Evolutionary conservation across 495 filamentous ascomycete genomes (phyloP), one percentile per base, ranked within the genome.

Genomic region (Elaphomyces granulatus): DNA sequence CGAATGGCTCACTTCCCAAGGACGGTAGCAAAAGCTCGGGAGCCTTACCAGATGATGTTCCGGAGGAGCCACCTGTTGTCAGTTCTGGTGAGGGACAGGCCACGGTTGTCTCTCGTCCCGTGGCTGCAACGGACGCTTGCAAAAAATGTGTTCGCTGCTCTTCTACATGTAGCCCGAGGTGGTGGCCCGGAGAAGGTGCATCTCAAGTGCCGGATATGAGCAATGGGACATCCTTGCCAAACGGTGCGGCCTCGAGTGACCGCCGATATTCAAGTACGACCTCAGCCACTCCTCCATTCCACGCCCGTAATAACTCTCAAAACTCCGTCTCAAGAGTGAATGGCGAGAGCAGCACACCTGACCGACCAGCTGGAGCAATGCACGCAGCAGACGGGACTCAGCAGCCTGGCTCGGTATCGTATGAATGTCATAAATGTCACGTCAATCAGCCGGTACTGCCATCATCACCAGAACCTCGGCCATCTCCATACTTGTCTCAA

Each of bases 391-490:
- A 28, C 23, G 23, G 6, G 6, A 12, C 34, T 21, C 15, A 28
- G 3, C 21, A 38, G 14, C 3, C 19, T 8, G 16, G 34, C 20
- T 50, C 52, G 41, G 20, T 38, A 4, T 33, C 46, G 2, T 64
- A 61, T 20, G 64, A 69, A 48, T 72, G 69, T 44, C 69, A 73
- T 47, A 71, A 70, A 43, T 73, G 69, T 41, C 63, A 71, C 45
- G 43, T 71, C 34, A 67, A 65, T 48, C 60, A 60, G 35, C 44
- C 53, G 17, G 41, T 32, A 20, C 26, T 49, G 15, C 57, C 58
- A 37, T 49, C 55, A 14, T 54, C 59, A 31, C 45, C 54, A 2
- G 61, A 67, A 34, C 50, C 65, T 15, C 52, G 53, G 9, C 55
- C 54, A 8, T 59, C 63, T 15, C 55, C 54, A 4, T 65, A 63